Percentiles rank a stretch among this genome's conserved stretches.
Conservation (phyloP, 2,329 filamentous ascomycete genomes). For the Chrysosporium keratinophilum region DNA sequence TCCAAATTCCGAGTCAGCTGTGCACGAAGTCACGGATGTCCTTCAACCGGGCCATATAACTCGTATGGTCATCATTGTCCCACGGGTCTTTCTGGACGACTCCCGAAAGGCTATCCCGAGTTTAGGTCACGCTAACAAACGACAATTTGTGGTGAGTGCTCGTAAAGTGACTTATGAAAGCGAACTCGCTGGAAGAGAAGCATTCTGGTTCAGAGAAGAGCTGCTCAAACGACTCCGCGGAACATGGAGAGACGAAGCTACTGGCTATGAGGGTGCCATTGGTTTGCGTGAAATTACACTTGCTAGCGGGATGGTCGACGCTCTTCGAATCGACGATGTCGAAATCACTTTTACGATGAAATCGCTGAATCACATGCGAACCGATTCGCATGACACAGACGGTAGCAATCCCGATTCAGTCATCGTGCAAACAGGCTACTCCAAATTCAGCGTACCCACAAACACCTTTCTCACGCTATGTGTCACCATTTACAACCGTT, state of each 20-base stretch:
- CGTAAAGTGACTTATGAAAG: constrained; percentile 67
- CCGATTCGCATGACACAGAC: constrained; percentile 14
- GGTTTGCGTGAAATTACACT: constrained; percentile 69
- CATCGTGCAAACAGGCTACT: constrained; percentile 34
- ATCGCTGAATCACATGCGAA: constrained; percentile 22
- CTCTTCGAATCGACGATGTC: constrained; percentile 69
- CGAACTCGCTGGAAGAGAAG: constrained; percentile 67
- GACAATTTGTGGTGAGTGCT: constrained; percentile 85
- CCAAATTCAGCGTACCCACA: constrained; percentile 39
- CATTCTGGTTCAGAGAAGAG: constrained; percentile 83
- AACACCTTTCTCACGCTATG: constrained; percentile 60
- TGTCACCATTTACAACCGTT: constrained; percentile 66
- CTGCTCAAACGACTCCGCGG: constrained; percentile 62
- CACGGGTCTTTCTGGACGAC: constrained; percentile 63
- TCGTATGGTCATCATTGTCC: constrained; percentile 65
- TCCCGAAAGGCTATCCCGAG: constrained; percentile 68
- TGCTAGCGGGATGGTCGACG: constrained; percentile 68
- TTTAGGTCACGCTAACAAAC: constrained; percentile 67
- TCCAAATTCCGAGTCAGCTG: constrained; percentile 22
- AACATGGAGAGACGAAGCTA: constrained; percentile 56
- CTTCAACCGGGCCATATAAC: constrained; percentile 54
- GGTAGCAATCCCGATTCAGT: constrained; percentile 11
- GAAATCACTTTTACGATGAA: constrained; percentile 46
- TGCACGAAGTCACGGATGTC: constrained; percentile 34
- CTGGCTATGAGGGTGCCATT: constrained; percentile 53